Evolutionary conservation across 1,139 yeast genomes (phyloP).

Genomic region (Saccharomyces hybrid): DNA sequence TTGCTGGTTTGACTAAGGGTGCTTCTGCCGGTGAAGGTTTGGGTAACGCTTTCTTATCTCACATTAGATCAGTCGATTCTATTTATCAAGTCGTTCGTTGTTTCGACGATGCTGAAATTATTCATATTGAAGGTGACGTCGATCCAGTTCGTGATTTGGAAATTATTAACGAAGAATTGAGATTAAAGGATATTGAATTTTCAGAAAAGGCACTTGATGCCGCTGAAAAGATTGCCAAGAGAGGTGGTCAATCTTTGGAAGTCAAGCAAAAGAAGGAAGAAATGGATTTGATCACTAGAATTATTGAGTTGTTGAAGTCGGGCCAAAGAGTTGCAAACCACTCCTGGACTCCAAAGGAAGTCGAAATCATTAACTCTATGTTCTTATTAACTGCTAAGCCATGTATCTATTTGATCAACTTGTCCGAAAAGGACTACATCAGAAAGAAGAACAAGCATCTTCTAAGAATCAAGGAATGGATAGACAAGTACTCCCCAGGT

Average conservation of each 20-base stretch:
- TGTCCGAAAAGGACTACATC: constrained; percentile 87
- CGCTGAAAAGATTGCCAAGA: constrained; percentile 75
- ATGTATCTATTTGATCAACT: constrained; percentile 86
- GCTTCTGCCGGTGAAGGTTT: constrained; percentile 97
- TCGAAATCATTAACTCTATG: constrained; percentile 82
- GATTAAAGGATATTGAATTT: constrained; percentile 94
- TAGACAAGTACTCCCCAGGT: constrained; percentile 88
- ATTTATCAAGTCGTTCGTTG: constrained; percentile 96
- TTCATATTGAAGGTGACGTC: constrained; percentile 96
- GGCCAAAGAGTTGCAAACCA: constrained; percentile 92
- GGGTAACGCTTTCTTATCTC: constrained; percentile 95
- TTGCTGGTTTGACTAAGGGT: constrained; percentile 97
- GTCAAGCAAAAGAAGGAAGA: constrained; percentile 93
- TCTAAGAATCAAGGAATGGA: constrained; percentile 91
- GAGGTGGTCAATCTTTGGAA: constrained; percentile 95
- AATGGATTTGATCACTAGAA: constrained; percentile 68
- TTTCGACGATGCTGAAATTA: constrained; percentile 96
- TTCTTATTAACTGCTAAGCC: constrained; percentile 90
- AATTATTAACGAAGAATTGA: constrained; percentile 82
- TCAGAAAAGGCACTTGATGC: constrained; percentile 84
- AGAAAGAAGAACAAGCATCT: constrained; percentile 97
- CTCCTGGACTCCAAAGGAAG: constrained; percentile 83
- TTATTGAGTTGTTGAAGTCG: constrained; percentile 65
- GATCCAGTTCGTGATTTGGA: constrained; percentile 93
- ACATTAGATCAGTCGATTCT: constrained; percentile 97